phyloP scores from a whole-genome alignment of 1,139 yeast species.

The Keqinozyma sinolaborantium region DNA sequence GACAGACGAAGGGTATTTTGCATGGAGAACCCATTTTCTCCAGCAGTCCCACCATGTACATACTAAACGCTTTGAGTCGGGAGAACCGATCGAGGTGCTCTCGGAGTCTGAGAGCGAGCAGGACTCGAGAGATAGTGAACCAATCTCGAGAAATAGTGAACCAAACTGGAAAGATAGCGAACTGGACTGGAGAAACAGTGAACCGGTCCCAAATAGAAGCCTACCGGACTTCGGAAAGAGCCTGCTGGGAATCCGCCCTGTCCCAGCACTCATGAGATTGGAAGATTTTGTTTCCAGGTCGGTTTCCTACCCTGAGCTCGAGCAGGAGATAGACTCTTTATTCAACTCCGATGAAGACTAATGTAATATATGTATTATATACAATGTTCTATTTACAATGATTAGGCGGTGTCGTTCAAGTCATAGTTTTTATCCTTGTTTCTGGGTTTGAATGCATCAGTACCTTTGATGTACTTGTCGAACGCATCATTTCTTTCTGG shows the following conservation, averaged over 20 bases:
- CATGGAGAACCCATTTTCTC: slow-evolving; percentile 30
- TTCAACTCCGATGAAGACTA: not conserved
- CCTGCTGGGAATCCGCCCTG: no score
- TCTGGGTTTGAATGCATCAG: slow-evolving; percentile 31
- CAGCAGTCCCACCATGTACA: slow-evolving; percentile 16
- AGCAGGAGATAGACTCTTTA: not conserved
- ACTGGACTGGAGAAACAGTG: slow-evolving; percentile 2
- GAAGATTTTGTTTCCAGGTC: no score
- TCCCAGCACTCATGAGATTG: no score
- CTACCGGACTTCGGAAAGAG: no score
- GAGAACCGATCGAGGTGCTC: not conserved
- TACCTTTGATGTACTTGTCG: slow-evolving; percentile 64
- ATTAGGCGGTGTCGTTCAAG: not conserved
- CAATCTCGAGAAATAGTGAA: not conserved
- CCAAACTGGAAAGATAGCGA: slow-evolving; percentile 4
- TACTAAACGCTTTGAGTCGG: slow-evolving; percentile 1
- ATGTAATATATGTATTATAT: not conserved
- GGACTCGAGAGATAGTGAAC: no score
- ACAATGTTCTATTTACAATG: not conserved
- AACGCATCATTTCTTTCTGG: slow-evolving; percentile 78
- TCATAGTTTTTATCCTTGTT: slow-evolving; percentile 10
- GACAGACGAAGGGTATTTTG: slow-evolving; percentile 34
- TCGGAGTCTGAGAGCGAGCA: not conserved
- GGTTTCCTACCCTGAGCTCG: no score
- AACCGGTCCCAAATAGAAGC: no score